These are phyloP conservation scores for Narthecium ossifragum DNA, from an alignment of 106 monocot genomes.

Conservation along the genomic window DNA sequence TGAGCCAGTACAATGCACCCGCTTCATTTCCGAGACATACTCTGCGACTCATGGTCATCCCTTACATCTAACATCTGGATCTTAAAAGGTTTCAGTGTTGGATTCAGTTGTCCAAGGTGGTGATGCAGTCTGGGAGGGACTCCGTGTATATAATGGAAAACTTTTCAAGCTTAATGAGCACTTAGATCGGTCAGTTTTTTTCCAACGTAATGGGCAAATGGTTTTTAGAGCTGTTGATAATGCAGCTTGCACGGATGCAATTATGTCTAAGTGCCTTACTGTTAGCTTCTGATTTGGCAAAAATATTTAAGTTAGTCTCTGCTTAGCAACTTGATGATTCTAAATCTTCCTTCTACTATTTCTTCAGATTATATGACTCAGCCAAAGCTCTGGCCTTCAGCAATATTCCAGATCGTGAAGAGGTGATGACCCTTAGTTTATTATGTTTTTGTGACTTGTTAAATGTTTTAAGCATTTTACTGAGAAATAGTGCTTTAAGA, in stretches of 20 bases:
- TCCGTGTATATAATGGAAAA: slow-evolving; percentile 82
- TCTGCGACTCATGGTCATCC: too few relatives aligned
- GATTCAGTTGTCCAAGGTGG: slow-evolving; percentile 99
- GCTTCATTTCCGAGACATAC: too few relatives aligned
- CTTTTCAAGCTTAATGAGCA: slow-evolving; percentile 93
- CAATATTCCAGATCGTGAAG: slow-evolving; percentile 75
- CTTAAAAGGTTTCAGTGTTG: slow-evolving; percentile 83
- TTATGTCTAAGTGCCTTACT: too few relatives aligned
- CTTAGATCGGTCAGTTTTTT: slow-evolving; percentile 61
- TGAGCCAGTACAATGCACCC: background rate
- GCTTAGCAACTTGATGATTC: too few relatives aligned
- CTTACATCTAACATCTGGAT: slow-evolving; percentile 8
- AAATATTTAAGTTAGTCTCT: too few relatives aligned
- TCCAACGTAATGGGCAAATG: too few relatives aligned
- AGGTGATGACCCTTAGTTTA: slow-evolving; percentile 28
- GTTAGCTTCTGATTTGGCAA: too few relatives aligned
- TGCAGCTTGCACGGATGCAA: too few relatives aligned
- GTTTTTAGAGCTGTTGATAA: too few relatives aligned
- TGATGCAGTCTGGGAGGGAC: slow-evolving; percentile 97
- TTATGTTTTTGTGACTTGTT: background rate
- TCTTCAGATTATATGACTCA: slow-evolving; percentile 85
- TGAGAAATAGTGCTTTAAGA: too few relatives aligned
- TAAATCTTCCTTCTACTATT: slow-evolving; percentile 6
- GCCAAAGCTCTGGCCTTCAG: slow-evolving; percentile 90
- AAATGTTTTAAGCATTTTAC: background rate